Conservation (phyloP, 306 rosid species). For the Hippophae tibetana region DNA sequence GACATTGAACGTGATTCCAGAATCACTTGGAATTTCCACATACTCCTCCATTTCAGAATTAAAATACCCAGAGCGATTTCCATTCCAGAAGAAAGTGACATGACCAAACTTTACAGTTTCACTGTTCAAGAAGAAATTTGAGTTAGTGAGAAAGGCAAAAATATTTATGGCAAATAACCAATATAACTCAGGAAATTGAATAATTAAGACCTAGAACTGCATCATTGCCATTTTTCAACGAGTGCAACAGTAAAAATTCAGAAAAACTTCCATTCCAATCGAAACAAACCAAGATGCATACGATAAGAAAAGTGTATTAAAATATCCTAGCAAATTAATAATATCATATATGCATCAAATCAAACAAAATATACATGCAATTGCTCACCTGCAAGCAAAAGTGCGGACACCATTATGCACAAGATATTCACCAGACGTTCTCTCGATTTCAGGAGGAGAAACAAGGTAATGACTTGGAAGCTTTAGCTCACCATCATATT, state of each 20-base stretch:
- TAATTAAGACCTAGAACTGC: no score
- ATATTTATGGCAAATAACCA: background rate
- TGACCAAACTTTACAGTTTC: conserved; percentile 99
- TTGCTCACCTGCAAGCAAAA: conserved; percentile 90
- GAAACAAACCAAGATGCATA: no score
- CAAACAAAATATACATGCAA: conserved; percentile 1
- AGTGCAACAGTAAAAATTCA: no score
- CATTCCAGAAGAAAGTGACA: conserved; percentile 98
- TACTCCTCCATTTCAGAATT: conserved; percentile 64
- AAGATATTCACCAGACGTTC: conserved; percentile 98
- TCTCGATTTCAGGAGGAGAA: conserved; percentile 87
- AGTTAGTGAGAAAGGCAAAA: background rate
- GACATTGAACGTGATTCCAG: conserved; percentile 83
- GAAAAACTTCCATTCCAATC: no score
- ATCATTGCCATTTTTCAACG: no score
- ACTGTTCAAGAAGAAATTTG: conserved; percentile 28
- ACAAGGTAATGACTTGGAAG: conserved; percentile 89
- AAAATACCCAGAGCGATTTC: conserved; percentile 91
- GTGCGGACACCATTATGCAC: conserved; percentile 75
- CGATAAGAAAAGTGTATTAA: no score
- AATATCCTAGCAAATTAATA: no score
- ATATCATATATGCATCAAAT: background rate
- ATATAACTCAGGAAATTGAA: no score
- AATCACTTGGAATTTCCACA: conserved; percentile 89
- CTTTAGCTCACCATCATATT: conserved; percentile 96